Base-by-base conservation (phyloP, 1,284 basidiomycete genomes). In the Phenoliferia sp. region DNA sequence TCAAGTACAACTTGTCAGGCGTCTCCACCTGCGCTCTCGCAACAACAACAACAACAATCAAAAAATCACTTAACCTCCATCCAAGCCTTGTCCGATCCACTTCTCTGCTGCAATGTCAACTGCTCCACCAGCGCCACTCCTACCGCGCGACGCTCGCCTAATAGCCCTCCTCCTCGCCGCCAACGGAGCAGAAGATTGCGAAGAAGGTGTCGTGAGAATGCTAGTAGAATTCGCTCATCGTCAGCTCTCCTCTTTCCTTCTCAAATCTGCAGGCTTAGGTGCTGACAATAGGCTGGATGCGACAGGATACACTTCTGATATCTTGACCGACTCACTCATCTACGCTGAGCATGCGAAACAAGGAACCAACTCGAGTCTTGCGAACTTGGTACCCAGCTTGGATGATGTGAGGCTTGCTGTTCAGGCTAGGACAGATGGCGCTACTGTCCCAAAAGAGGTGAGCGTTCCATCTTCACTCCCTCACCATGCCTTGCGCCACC, bases 361-460 rank as follows among this genome's bases (percentile, higher is more conserved):
- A n/a, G 58, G 52, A 34, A 28, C 36, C 52, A 19, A 10, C 50
- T 5, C 59, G 35, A 60, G 36, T 32, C 5, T 56, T n/a, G 32
- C 36, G 2, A 54, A 32, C 7, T 22, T 69, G 26, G n/a, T 34
- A 2, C 69, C 70, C 6, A 58, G 61, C 70, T 87, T 91, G 81
- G 92, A 97, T 67, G 96, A 99, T 79, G 83, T 96, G 50, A 86
- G 89, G 29, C 82, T 99, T 57, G 93, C 94, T 1, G 90, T 98
- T 28, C 93, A 96, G 79, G 89, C 91, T 32, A 85, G 94, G 63
- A 91, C 95, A 19, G 93, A 94, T 60, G 94, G 94, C 87, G 92
- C 94, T 78, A 92, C 95, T 78, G 92, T 96, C 28, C 93, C 94
- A 0, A 93, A 98, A 80, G 96, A 98, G 85, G 95, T 96, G 73